Percentiles rank a stretch among this genome's conserved stretches.
Evolutionary conservation across 2,329 filamentous ascomycete genomes (phyloP).

Genomic region (Fusarium concolor): DNA sequence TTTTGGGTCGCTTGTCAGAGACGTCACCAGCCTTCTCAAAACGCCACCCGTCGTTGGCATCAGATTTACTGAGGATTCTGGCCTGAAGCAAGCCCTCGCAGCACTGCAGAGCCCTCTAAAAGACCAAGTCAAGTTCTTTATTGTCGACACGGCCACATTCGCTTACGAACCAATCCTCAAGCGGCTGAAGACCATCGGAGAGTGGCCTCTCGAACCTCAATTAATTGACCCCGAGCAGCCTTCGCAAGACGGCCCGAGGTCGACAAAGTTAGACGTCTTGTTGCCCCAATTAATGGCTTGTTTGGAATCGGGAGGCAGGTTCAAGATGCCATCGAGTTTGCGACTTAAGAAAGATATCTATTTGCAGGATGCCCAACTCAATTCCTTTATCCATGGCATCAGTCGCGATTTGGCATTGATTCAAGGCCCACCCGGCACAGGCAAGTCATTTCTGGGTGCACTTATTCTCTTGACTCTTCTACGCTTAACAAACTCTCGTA

Average conservation of each 20-base stretch:
- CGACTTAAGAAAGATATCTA: conserved; percentile 45
- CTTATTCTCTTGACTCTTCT: conserved; percentile 68
- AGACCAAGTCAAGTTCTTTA: conserved; percentile 59
- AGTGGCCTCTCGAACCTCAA: conserved; percentile 66
- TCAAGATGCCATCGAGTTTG: conserved; percentile 25
- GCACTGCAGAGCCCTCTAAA: conserved; percentile 51
- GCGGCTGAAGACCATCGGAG: conserved; percentile 65
- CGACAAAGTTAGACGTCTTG: conserved; percentile 11
- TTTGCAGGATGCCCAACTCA: conserved; percentile 59
- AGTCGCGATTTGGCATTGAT: conserved; percentile 68
- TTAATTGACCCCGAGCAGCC: conserved; percentile 55
- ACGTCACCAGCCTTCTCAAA: conserved; percentile 58
- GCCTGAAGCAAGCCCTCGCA: conserved; percentile 60
- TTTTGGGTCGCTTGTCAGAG: conserved; percentile 69
- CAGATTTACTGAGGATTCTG: conserved; percentile 60
- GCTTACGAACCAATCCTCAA: conserved; percentile 75
- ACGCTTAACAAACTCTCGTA: conserved; percentile 58
- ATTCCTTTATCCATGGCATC: conserved; percentile 67
- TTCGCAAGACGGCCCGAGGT: conserved; percentile 14
- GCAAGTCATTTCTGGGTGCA: conserved; percentile 80
- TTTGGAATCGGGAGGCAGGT: not conserved
- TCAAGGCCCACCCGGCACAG: conserved; percentile 80
- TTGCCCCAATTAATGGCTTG: not conserved
- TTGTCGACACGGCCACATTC: conserved; percentile 74
- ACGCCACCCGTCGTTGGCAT: conserved; percentile 62